Percentiles rank a stretch among this genome's conserved stretches.
Conservation (phyloP, 208 protist genomes). For the Trypanosoma rangeli region DNA sequence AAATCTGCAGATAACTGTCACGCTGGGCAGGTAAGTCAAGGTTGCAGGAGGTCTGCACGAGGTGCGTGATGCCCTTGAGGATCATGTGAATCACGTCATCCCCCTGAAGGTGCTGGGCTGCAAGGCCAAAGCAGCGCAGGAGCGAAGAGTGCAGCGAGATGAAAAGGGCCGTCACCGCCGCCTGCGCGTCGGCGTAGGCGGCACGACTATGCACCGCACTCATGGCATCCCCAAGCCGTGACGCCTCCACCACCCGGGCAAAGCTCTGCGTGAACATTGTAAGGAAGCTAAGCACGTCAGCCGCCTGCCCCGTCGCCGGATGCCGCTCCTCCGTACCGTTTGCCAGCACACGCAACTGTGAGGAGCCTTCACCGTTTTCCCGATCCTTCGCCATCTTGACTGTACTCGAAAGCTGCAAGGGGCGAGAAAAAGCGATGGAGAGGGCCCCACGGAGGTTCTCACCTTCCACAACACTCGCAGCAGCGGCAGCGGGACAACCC, state of each 20-base stretch:
- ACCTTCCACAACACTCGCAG: neutral
- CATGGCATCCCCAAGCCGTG: neutral
- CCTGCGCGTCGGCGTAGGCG: neutral
- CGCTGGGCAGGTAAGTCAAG: constrained; percentile 40
- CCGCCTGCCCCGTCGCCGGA: constrained; percentile 2
- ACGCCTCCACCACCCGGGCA: constrained; percentile 25
- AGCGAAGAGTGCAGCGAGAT: constrained; percentile 28
- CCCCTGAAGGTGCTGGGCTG: constrained; percentile 18
- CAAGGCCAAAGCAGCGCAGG: constrained; percentile 27
- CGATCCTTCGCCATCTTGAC: neutral
- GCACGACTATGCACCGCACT: neutral
- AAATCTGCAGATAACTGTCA: constrained; percentile 44
- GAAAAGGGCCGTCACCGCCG: constrained; percentile 21
- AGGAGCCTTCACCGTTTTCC: neutral
- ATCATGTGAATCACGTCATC: constrained; percentile 52
- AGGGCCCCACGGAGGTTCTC: neutral
- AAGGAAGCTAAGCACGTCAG: constrained; percentile 34
- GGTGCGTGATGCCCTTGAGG: constrained; percentile 45
- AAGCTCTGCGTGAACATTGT: constrained; percentile 44
- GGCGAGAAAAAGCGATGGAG: neutral
- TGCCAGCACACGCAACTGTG: neutral
- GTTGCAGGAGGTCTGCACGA: constrained; percentile 44
- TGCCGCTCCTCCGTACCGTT: neutral
- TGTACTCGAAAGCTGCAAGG: constrained; percentile 5
- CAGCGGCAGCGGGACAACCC: neutral